Base-by-base conservation (phyloP, 495 filamentous ascomycete species). In the Venustampulla echinocandica region DNA sequence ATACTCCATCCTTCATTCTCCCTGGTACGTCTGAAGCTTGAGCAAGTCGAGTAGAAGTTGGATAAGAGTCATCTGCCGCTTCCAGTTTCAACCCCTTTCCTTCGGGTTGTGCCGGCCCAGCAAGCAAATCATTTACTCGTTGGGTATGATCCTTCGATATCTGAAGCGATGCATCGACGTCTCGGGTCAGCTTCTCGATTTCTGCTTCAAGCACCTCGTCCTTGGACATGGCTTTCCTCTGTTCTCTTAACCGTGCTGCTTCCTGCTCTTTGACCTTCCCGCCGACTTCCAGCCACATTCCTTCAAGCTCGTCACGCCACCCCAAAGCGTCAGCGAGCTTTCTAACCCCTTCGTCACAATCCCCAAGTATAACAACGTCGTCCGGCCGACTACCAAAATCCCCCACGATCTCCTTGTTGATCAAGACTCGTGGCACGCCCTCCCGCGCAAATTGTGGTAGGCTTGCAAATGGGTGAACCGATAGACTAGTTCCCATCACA, bases 401-500 rank as follows among this genome's bases (percentile, higher is more conserved):
- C 0, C 92, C 90, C 0, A 93, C 92, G n/a, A 65, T 67, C 63
- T 96, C 83, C 64, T 82, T 69, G 58, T 98, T 98, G 57, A 98
- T 84, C 10, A 98, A 72, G 15, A 96, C 66, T 32, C 92, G 77
- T 7, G 87, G 92, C 4, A 73, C 71, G 2, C 65, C 66, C 1
- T 81, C 71, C 7, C 55, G 50, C n/a, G 76, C 79, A 42, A 81
- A 64, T 0, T 64, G 56, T 0, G 92, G 90, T 41, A 97, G 66
- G 42, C 75, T 76, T 14, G 92, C 89, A 65, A 98, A 96, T 0
- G 92, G 93, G 44, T 89, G 83, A 17, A 98, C 92, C 6, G 70
- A 74, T 46, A 98, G 63, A 59, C 88, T 95, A 4, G 90, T 95
- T 2, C 92, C 92, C 79, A 97, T 86, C 30, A 98, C 73, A 30